Conservation (phyloP, 345 rosid genomes). For the Kernera saxatilis region DNA sequence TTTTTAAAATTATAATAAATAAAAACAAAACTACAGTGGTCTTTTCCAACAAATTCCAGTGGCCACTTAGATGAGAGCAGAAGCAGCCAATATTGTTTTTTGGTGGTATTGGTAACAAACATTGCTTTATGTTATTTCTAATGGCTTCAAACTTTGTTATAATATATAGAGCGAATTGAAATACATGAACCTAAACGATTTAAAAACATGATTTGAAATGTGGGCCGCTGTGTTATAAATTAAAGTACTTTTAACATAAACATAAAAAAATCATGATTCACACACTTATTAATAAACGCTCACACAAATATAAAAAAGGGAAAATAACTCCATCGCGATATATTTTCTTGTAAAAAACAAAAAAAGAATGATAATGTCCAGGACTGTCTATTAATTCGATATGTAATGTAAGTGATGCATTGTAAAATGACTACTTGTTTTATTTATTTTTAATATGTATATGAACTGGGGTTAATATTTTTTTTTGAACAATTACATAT, state of each 20-base stretch:
- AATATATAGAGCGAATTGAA: conserved; percentile 18
- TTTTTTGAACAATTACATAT: background rate
- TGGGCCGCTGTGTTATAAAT: conserved; percentile 38
- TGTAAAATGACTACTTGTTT: background rate
- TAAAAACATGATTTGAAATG: conserved; percentile 57
- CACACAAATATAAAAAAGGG: background rate
- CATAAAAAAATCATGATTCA: background rate
- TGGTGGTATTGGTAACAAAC: conserved; percentile 16
- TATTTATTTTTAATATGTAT: background rate
- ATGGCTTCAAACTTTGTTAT: conserved; percentile 1
- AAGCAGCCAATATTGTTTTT: conserved; percentile 4
- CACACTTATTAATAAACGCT: background rate
- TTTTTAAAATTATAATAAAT: background rate
- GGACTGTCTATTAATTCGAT: background rate
- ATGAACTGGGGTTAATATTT: background rate
- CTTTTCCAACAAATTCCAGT: conserved; percentile 25
- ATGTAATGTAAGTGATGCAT: background rate
- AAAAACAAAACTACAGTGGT: conserved; percentile 1
- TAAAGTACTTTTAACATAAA: background rate
- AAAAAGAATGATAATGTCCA: background rate
- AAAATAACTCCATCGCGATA: background rate
- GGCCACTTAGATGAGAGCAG: conserved; percentile 24
- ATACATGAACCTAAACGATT: conserved; percentile 25
- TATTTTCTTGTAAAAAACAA: background rate
- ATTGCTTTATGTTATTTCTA: conserved; percentile 13